Evolutionary conservation across 768 basidiomycete genomes (phyloP), one percentile per base, ranked within the genome.

Genomic region (Artomyces pyxidatus): DNA sequence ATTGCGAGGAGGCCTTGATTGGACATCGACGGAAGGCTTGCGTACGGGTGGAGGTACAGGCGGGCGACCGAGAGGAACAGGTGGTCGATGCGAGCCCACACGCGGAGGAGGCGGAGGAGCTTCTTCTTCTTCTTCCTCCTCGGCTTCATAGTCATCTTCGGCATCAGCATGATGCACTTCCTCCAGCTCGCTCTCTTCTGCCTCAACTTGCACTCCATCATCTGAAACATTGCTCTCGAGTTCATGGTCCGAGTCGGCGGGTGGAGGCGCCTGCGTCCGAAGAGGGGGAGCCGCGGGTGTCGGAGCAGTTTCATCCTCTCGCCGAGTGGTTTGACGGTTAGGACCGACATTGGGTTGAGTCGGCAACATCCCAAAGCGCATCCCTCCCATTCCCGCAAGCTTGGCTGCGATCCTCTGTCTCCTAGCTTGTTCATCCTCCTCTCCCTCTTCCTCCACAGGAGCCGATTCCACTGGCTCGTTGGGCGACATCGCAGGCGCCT

Each of bases 181-280:
- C 55, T 87, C 85, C 12, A 79, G 68, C 59, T 86, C 83, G 52
- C 82, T 85, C 57, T 86, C 84, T 58, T 85, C 83, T 6, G 74
- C 77, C 50, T 86, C 85, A 22, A 80, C 77, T 30, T 72, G 71
- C 21, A 81, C 80, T 9, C 76, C 76, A 39, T 86, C 83, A 17
- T 81, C 80, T 4, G 78, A 77, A 27, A 35, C 19, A n/a, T 66
- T 65, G 28, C 63, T 58, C 71, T 52, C 61, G 4, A 57, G 59
- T 42, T 70, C 74, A 9, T 68, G 62, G 37, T 78, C 77, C n/a
- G 66, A 70, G 43, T 80, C 76, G 21, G 62, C 62, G 37, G 72
- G 69, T 0, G 63, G 55, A 6, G 56, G 57, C 0, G 70, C 63
- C n/a, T 64, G 67, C 44, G 68, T 66, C 14, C 65, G 60, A 3